phyloP scores from a whole-genome alignment of 208 protist genomes.

The Trypanosoma grayi region DNA sequence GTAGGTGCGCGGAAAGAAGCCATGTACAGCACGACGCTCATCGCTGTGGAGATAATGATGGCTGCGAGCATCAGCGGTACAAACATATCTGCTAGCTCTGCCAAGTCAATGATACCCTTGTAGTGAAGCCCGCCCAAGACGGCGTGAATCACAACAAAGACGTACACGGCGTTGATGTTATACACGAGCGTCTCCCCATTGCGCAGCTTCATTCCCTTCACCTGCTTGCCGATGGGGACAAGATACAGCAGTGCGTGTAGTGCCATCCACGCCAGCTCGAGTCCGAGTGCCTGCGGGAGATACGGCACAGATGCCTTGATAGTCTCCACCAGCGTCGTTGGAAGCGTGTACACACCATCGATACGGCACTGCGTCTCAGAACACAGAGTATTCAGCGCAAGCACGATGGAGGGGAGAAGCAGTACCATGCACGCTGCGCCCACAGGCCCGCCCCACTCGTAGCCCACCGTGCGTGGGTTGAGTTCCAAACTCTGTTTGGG shows the following conservation, averaged over 20 bases:
- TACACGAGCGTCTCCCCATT: constrained; percentile 66
- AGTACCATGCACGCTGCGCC: constrained; percentile 53
- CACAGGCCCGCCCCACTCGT: constrained; percentile 79
- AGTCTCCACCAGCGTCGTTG: constrained; percentile 4
- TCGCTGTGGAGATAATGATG: constrained; percentile 60
- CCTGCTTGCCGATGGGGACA: constrained; percentile 56
- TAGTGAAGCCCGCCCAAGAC: constrained; percentile 48
- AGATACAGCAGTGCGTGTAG: constrained; percentile 73
- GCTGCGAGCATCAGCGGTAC: constrained; percentile 67
- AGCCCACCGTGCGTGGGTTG: constrained; percentile 57
- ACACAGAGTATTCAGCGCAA: constrained; percentile 64
- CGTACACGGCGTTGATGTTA: constrained; percentile 84
- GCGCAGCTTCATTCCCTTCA: constrained; percentile 56
- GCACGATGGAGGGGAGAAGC: constrained; percentile 56
- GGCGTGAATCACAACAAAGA: constrained; percentile 58
- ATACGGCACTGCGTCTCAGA: constrained; percentile 29
- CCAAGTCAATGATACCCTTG: constrained; percentile 39
- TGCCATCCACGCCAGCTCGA: constrained; percentile 65
- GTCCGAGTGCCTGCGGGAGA: constrained; percentile 43
- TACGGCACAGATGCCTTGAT: constrained; percentile 29
- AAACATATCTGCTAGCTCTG: constrained; percentile 54
- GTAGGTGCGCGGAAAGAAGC: constrained; percentile 55
- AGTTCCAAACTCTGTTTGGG: constrained; percentile 6
- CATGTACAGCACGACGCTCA: constrained; percentile 67
- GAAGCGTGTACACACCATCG: constrained; percentile 20